phyloP scores from a whole-genome alignment of 495 filamentous ascomycete genomes.

The Corynascus novoguineensis region DNA sequence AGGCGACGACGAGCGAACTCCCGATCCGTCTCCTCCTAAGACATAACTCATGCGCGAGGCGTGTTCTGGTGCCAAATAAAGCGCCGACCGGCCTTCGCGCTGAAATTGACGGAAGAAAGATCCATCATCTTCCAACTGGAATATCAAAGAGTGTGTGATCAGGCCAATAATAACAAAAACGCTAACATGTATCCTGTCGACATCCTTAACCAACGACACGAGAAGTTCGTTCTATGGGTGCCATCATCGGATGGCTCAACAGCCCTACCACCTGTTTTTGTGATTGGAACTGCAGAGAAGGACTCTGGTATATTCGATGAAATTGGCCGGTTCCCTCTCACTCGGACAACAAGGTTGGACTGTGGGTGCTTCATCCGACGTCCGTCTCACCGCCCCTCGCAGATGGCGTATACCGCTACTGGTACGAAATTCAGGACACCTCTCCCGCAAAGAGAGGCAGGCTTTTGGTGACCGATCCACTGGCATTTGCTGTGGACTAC shows the following conservation, averaged over 20 bases:
- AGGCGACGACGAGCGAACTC: too few relatives aligned
- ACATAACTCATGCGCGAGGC: too few relatives aligned
- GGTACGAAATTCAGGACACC: constrained; percentile 24
- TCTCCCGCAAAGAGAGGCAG: constrained; percentile 7
- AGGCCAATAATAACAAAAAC: too few relatives aligned
- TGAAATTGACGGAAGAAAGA: too few relatives aligned
- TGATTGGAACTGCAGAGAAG: constrained; percentile 16
- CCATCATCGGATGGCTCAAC: constrained; percentile 8
- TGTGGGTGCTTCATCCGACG: constrained; percentile 24
- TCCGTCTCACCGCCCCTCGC: constrained; percentile 16
- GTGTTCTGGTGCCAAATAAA: background rate
- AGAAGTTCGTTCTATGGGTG: constrained; percentile 29
- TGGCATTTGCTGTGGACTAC: constrained; percentile 32
- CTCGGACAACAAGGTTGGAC: constrained; percentile 8
- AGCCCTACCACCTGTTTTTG: constrained; percentile 6
- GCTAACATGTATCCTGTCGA: constrained; percentile 19
- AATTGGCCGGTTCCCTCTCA: constrained; percentile 12
- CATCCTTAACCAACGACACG: constrained; percentile 23
- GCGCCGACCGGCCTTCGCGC: too few relatives aligned
- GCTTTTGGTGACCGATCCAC: constrained; percentile 24
- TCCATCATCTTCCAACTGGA: background rate
- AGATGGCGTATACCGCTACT: constrained; percentile 27
- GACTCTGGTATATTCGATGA: constrained; percentile 5
- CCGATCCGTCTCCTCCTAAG: too few relatives aligned
- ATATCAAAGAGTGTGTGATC: too few relatives aligned